Evolutionary conservation across 2,329 filamentous ascomycete species (phyloP).

Genomic region (Pseudogymnoascus sp.): DNA sequence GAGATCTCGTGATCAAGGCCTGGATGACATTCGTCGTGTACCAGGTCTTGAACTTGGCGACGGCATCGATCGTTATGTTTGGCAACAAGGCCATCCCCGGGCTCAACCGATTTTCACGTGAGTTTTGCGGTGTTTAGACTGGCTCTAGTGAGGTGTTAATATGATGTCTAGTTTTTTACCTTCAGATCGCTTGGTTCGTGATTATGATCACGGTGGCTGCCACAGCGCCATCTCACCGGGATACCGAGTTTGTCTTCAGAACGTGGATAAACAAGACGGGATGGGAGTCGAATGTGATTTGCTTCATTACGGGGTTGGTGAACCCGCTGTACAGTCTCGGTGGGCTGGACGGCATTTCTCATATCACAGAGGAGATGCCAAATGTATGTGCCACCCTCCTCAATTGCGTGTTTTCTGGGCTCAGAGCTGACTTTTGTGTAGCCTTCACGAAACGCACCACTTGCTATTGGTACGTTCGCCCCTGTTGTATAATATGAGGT

Average conservation of each 20-base stretch:
- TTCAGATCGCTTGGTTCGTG: slow-evolving; percentile 40
- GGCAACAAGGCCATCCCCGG: slow-evolving; percentile 38
- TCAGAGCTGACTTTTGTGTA: background rate
- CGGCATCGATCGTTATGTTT: slow-evolving; percentile 39
- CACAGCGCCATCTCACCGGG: slow-evolving; percentile 38
- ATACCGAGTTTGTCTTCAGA: slow-evolving; percentile 42
- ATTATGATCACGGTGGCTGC: slow-evolving; percentile 42
- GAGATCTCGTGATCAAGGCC: slow-evolving; percentile 33
- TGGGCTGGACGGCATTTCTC: slow-evolving; percentile 41
- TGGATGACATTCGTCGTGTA: slow-evolving; percentile 45
- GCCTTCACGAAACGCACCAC: slow-evolving; percentile 32
- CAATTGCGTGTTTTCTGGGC: background rate
- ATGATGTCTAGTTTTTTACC: slow-evolving; percentile 32
- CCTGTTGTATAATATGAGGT: background rate
- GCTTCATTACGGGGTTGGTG: slow-evolving; percentile 44
- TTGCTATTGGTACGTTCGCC: slow-evolving; percentile 23
- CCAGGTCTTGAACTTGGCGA: slow-evolving; percentile 37
- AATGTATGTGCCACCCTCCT: slow-evolving; percentile 28
- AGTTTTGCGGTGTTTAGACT: slow-evolving; percentile 4
- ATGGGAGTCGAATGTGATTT: slow-evolving; percentile 40
- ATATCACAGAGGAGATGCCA: slow-evolving; percentile 46
- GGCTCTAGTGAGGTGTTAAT: background rate
- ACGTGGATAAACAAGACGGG: slow-evolving; percentile 48
- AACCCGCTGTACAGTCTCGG: slow-evolving; percentile 41
- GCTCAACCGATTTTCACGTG: slow-evolving; percentile 38